These are phyloP conservation scores for Pyrenophora seminiperda DNA, from an alignment of 2,329 filamentous ascomycete species.

Conservation along the genomic window DNA sequence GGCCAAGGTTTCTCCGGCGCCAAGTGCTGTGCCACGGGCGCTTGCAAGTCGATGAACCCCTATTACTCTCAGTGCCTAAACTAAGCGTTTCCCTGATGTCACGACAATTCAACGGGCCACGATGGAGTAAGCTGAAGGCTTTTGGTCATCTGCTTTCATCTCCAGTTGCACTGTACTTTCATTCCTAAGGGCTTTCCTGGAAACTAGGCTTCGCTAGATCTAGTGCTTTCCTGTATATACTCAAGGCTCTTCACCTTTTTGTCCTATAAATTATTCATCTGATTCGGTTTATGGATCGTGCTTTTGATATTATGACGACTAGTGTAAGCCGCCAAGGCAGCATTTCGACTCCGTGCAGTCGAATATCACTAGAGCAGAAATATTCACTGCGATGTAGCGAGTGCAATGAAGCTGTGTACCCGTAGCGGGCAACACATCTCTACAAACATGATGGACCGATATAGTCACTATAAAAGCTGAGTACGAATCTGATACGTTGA, in stretches of 20 bases:
- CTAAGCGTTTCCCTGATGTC: not conserved
- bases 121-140: not conserved
- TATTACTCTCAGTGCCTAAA: constrained; percentile 27
- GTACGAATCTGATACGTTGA: too few species aligned
- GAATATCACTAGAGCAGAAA: too few species aligned
- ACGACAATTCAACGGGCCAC: not conserved
- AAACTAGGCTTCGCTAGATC: not conserved
- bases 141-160: not conserved
- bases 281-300: too few species aligned
- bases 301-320: too few species aligned
- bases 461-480: too few species aligned
- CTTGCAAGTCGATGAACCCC: constrained; percentile 23
- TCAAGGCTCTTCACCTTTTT: not conserved
- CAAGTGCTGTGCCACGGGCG: constrained; percentile 21
- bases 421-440: too few species aligned
- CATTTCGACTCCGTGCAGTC: too few species aligned
- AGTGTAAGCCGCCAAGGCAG: too few species aligned
- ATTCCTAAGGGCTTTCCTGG: not conserved
- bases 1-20: constrained; percentile 21
- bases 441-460: too few species aligned
- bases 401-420: too few species aligned
- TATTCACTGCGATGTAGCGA: too few species aligned
- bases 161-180: not conserved
- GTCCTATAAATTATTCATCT: not conserved
- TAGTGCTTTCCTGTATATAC: not conserved